Evolutionary conservation across 2,329 filamentous ascomycete species (phyloP).

Genomic region (Cyphellophora attinorum): DNA sequence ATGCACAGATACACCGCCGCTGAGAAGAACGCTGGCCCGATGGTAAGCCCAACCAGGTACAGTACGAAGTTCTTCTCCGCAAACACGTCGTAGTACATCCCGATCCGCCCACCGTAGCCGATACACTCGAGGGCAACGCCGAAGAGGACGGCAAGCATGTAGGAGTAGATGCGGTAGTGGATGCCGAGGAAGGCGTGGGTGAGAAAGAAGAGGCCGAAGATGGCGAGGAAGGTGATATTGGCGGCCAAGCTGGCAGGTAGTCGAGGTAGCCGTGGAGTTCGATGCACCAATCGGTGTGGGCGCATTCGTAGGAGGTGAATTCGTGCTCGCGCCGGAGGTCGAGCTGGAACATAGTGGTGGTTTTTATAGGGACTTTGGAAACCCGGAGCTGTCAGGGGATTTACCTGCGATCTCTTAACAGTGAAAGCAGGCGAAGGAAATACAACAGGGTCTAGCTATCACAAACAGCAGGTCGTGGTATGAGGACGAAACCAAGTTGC

Average conservation of each 20-base stretch:
- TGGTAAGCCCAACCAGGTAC: conserved; percentile 53
- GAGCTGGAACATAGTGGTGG: too few species aligned
- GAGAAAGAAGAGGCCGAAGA: conserved; percentile 40
- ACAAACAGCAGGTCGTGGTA: too few species aligned
- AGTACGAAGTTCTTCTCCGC: conserved; percentile 40
- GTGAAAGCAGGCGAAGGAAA: too few species aligned
- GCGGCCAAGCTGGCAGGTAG: conserved; percentile 34
- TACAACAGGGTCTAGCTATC: too few species aligned
- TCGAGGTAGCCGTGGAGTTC: conserved; percentile 43
- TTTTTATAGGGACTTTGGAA: too few species aligned
- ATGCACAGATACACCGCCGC: conserved; percentile 57
- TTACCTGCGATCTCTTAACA: too few species aligned
- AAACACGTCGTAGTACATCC: conserved; percentile 29
- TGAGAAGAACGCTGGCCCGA: conserved; percentile 56
- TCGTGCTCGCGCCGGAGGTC: too few species aligned
- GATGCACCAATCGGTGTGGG: conserved; percentile 16
- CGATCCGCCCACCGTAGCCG: conserved; percentile 47
- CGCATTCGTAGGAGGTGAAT: too few species aligned
- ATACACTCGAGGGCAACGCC: conserved; percentile 38
- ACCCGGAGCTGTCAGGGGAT: too few species aligned
- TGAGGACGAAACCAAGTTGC: too few species aligned
- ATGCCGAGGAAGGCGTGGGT: conserved; percentile 40
- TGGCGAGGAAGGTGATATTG: conserved; percentile 42
- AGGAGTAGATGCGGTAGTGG: conserved; percentile 45
- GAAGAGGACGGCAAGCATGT: conserved; percentile 32